Percentiles rank a stretch among this genome's conserved stretches.
phyloP scores from a whole-genome alignment of 352 stramenopile species.

The Globisporangium okanoganense region DNA sequence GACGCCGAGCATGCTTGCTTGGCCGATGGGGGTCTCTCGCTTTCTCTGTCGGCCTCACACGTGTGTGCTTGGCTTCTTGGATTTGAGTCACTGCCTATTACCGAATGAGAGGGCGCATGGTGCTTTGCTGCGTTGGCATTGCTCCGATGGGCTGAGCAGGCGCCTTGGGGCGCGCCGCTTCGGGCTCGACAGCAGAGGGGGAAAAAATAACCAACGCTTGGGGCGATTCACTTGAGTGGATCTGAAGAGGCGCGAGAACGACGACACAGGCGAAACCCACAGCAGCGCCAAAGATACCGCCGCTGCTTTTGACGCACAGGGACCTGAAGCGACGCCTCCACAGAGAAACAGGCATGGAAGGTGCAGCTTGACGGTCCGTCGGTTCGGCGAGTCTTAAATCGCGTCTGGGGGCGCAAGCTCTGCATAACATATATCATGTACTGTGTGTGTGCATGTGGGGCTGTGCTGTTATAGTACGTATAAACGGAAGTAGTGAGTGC shows the following conservation, averaged over 20 bases:
- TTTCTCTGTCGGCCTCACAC: neutral
- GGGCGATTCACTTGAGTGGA: neutral
- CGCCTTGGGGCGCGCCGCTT: neutral
- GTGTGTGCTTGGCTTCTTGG: slow-evolving; percentile 6
- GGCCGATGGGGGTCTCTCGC: neutral
- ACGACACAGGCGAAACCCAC: slow-evolving; percentile 3
- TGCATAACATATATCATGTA: too few species aligned
- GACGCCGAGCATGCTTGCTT: slow-evolving; percentile 33
- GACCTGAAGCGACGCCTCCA: neutral
- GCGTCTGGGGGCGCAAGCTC: neutral
- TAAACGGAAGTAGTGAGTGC: neutral
- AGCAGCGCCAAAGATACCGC: neutral
- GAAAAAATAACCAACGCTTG: slow-evolving; percentile 2
- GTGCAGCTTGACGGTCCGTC: neutral
- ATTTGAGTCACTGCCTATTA: slow-evolving; percentile 12
- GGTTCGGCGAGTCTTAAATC: too few species aligned
- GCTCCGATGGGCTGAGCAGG: neutral
- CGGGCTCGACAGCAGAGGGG: neutral
- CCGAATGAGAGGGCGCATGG: slow-evolving; percentile 8
- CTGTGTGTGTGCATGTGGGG: too few species aligned
- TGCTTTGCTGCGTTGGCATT: neutral
- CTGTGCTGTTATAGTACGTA: too few species aligned
- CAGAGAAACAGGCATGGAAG: slow-evolving; percentile 1
- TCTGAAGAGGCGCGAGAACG: neutral
- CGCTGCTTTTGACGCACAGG: too few species aligned